Evolutionary conservation across 73 alveolate genomes (phyloP).

Genomic region (Durusdinium trenchii): DNA sequence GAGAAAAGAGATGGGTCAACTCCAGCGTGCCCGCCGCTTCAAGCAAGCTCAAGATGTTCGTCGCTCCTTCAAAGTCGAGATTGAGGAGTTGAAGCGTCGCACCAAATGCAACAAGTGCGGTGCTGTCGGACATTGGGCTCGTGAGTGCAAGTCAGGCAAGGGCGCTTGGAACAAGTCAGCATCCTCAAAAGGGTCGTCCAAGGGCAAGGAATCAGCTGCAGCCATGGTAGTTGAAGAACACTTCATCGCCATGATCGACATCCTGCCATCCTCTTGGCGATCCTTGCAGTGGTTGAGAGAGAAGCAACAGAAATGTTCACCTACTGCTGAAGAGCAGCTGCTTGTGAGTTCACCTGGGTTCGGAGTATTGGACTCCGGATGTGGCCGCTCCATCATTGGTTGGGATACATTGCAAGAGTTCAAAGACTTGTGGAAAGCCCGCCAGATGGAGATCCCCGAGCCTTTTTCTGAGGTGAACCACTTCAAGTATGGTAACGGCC

Average conservation of each 20-base stretch:
- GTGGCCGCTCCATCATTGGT: not conserved
- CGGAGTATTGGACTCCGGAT: not conserved
- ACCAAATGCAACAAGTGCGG: not conserved
- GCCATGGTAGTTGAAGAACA: too few species aligned
- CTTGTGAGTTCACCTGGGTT: not conserved
- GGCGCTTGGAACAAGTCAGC: not conserved
- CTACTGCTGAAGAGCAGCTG: not conserved
- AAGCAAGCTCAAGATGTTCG: not conserved
- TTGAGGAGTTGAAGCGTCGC: slow-evolving; percentile 3
- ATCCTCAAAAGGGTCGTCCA: not conserved
- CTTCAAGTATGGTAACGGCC: not conserved
- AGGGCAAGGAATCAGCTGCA: not conserved
- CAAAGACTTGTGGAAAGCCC: not conserved
- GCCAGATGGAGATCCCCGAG: not conserved
- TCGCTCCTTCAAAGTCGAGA: not conserved
- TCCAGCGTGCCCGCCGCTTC: not conserved
- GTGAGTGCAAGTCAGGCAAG: not conserved
- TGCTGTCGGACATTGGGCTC: not conserved
- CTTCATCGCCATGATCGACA: too few species aligned
- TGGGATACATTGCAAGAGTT: not conserved
- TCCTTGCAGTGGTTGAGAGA: not conserved
- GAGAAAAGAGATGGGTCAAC: not conserved
- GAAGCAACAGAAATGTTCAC: not conserved
- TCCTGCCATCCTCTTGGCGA: not conserved
- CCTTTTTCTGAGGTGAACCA: not conserved